These are phyloP conservation scores for Eruca vesicaria DNA, from an alignment of 441 rosid genomes.

Conservation along the genomic window DNA sequence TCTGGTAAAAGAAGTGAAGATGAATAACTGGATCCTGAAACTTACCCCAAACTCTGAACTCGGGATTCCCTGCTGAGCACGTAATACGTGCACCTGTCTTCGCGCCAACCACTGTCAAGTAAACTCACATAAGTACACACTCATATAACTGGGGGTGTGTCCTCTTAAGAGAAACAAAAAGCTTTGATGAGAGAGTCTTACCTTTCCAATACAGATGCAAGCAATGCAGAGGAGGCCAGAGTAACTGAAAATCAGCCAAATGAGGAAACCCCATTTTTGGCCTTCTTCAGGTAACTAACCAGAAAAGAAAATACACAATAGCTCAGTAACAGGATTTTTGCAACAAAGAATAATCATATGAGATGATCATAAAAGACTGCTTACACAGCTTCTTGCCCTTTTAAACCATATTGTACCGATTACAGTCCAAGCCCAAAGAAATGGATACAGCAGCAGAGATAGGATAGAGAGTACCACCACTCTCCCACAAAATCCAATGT, in stretches of 20 bases:
- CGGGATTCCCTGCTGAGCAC: conserved; percentile 98
- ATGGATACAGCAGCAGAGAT: conserved; percentile 84
- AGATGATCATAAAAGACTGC: conserved; percentile 25
- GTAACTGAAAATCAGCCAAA: conserved; percentile 96
- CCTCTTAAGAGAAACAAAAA: conserved; percentile 3
- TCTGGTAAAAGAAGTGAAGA: not conserved
- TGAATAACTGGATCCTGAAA: conserved; percentile 29
- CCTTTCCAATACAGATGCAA: conserved; percentile 83
- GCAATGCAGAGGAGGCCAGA: conserved; percentile 88
- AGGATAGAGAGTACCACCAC: conserved; percentile 78
- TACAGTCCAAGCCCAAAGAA: conserved; percentile 97
- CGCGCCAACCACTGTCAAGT: conserved; percentile 71
- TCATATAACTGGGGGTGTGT: not conserved
- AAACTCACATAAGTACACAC: conserved; percentile 14
- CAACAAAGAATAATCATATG: not conserved
- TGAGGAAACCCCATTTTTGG: conserved; percentile 97
- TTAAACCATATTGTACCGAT: conserved; percentile 91
- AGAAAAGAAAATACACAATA: conserved; percentile 4
- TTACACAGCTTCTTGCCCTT: conserved; percentile 74
- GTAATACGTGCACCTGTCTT: conserved; percentile 78
- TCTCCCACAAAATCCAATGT: conserved; percentile 93
- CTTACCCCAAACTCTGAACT: conserved; percentile 94
- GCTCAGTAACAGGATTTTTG: not conserved
- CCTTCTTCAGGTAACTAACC: conserved; percentile 90
- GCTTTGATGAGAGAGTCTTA: conserved; percentile 25